Evolutionary conservation across 202 grass and related monocot genomes (phyloP), one percentile per base, ranked within the genome.

Genomic region (Zizania palustris): DNA sequence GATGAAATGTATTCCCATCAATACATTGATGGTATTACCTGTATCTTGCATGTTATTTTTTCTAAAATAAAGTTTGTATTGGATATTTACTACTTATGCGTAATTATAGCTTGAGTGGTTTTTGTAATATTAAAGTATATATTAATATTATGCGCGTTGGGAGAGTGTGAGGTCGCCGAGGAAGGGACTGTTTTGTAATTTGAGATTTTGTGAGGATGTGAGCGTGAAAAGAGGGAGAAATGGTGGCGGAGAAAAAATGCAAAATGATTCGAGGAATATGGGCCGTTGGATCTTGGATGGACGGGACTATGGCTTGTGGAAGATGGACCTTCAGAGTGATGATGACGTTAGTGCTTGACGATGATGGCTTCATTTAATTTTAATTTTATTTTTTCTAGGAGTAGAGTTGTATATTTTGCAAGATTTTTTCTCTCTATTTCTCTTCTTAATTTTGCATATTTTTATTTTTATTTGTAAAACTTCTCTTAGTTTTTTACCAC

Each of bases 201-300:
- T 9, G 3, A 12, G 3, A 4, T 6, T 55, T 18, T 22, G 2
- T 6, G 0, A 0, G 3, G 42, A 34, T 46, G 12, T 0, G 6
- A 0, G 0, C 0, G 0, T 3, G 4, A 46, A 72, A 80, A 50
- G 19, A 14, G 10, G 12, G 66, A 53, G 40, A 51, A 13, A 82
- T 16, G 8, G 4, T 51, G 41, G 9, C 20, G 7, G 12, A 66
- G 81, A 45, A 77, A 80, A 84, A 84, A 72, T 72, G 44, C 18
- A 61, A 77, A 60, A 20, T 36, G 60, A 77, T 84, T 81, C 76
- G 50, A 88, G 77, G 60, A 81, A 81, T 77, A 81, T 9, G 13
- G 72, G 57, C 67, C 77, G 82, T 85, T 37, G 43, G 86, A 88
- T 81, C n/a, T n/a, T n/a, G n/a, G n/a, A n/a, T n/a, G n/a, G n/a